Percentiles rank a stretch among this genome's conserved stretches.
Evolutionary conservation across 768 basidiomycete genomes (phyloP).

Genomic region (Pulveroboletus sp.): DNA sequence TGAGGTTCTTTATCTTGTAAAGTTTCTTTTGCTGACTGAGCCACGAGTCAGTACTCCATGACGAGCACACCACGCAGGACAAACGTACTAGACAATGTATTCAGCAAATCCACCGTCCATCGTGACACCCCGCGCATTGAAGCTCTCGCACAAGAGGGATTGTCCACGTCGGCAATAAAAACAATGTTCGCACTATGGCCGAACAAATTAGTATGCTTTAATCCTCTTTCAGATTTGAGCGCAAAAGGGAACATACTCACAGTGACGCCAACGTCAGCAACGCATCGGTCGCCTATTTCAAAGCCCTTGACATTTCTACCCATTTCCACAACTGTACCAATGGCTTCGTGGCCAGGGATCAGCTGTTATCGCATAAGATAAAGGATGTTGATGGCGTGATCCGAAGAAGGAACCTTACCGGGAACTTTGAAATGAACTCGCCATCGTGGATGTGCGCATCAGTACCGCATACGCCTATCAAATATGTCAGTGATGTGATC

Average conservation of each 20-base stretch:
- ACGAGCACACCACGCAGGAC: background rate
- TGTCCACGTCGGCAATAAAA: conserved; percentile 88
- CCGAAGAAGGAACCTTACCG: conserved; percentile 25
- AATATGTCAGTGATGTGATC: background rate
- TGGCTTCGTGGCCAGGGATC: conserved; percentile 71
- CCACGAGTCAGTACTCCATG: background rate
- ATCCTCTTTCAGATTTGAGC: background rate
- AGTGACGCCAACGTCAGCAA: conserved; percentile 73
- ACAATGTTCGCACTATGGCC: conserved; percentile 67
- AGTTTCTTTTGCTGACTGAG: conserved; percentile 65
- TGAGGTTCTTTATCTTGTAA: conserved; percentile 84
- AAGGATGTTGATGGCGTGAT: conserved; percentile 20
- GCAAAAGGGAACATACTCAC: conserved; percentile 36
- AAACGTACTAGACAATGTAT: conserved; percentile 74
- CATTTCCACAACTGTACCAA: conserved; percentile 67
- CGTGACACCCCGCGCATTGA: conserved; percentile 74
- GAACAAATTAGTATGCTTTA: conserved; percentile 2
- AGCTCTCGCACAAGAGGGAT: conserved; percentile 79
- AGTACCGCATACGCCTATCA: conserved; percentile 51
- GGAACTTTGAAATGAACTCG: conserved; percentile 64
- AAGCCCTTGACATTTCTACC: conserved; percentile 82
- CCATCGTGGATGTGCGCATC: conserved; percentile 63
- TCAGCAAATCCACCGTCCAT: conserved; percentile 86
- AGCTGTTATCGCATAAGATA: conserved; percentile 36
- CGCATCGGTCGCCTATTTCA: conserved; percentile 72